A percentile compares a stretch with the other conserved stretches of the same genome.
phyloP scores from a whole-genome alignment of 352 stramenopile genomes.

The Blastocystis sp. region DNA sequence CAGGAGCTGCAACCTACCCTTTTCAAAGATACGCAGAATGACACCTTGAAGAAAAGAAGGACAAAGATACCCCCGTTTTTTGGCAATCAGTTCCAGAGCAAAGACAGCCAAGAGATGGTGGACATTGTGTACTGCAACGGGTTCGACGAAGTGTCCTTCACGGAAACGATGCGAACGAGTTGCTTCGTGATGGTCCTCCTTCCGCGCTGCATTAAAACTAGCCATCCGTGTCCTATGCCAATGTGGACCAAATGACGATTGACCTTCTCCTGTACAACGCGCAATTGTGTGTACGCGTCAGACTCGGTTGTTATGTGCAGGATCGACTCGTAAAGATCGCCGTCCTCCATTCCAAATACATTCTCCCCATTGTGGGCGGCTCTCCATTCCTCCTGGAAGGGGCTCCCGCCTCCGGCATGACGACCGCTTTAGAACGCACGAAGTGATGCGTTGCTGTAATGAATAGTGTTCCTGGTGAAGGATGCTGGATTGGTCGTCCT shows the following conservation, averaged over 20 bases:
- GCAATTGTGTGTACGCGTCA: background rate
- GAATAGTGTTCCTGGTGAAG: conserved; percentile 31
- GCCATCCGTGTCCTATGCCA: conserved; percentile 50
- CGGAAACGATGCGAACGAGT: background rate
- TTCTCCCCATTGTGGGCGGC: conserved; percentile 17
- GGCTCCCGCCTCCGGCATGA: background rate
- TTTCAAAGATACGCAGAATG: background rate
- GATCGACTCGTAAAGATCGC: background rate
- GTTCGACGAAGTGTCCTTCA: background rate
- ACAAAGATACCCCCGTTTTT: background rate
- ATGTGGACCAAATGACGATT: conserved; percentile 61
- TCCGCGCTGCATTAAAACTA: background rate
- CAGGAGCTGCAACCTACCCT: background rate
- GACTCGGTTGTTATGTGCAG: conserved; percentile 13
- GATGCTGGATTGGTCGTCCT: background rate
- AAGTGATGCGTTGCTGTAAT: background rate
- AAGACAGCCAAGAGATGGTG: background rate
- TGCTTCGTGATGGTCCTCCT: background rate
- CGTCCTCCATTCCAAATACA: background rate
- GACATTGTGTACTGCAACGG: background rate
- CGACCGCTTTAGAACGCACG: conserved; percentile 40
- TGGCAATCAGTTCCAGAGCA: background rate
- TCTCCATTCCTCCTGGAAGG: conserved; percentile 8
- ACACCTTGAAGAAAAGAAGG: background rate
- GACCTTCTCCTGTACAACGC: conserved; percentile 37